Percentiles rank a stretch among this genome's conserved stretches.
phyloP scores from a whole-genome alignment of 2,329 filamentous ascomycete species.

The Alternaria triticina region DNA sequence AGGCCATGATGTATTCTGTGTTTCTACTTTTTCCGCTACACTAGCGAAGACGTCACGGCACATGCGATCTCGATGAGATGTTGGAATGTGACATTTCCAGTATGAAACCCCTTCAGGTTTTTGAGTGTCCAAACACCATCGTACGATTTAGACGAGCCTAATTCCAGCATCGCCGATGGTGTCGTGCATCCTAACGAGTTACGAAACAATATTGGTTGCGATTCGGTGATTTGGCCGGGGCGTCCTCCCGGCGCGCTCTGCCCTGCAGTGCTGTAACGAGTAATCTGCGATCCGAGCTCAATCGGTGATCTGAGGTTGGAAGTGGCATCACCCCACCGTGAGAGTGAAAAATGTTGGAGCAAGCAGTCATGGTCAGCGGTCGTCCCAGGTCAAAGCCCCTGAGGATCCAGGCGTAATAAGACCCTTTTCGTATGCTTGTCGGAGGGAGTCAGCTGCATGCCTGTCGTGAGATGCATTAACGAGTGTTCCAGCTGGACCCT shows the following conservation, averaged over 20 bases:
- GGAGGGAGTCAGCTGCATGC: constrained; percentile 14
- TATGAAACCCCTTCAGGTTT: background rate
- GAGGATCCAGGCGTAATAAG: background rate
- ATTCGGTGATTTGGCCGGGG: constrained; percentile 7
- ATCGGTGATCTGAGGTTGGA: background rate
- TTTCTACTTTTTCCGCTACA: background rate
- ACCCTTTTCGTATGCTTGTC: constrained; percentile 8
- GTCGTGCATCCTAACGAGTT: background rate
- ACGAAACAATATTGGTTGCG: background rate
- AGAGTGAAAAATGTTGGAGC: background rate
- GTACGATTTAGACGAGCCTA: background rate
- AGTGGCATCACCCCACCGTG: background rate
- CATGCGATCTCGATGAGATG: constrained; percentile 4
- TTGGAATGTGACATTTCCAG: background rate
- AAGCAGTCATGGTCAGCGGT: background rate
- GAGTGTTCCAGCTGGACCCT: background rate
- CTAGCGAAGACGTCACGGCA: background rate
- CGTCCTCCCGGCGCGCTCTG: background rate
- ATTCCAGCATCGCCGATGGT: background rate
- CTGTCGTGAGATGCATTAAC: constrained; percentile 4
- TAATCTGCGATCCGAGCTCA: background rate
- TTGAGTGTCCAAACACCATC: background rate
- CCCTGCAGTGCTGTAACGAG: background rate
- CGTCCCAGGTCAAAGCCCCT: background rate
- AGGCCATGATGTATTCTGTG: background rate